Conservation (phyloP, 768 basidiomycete species). For the Suillus cothurnatus region DNA sequence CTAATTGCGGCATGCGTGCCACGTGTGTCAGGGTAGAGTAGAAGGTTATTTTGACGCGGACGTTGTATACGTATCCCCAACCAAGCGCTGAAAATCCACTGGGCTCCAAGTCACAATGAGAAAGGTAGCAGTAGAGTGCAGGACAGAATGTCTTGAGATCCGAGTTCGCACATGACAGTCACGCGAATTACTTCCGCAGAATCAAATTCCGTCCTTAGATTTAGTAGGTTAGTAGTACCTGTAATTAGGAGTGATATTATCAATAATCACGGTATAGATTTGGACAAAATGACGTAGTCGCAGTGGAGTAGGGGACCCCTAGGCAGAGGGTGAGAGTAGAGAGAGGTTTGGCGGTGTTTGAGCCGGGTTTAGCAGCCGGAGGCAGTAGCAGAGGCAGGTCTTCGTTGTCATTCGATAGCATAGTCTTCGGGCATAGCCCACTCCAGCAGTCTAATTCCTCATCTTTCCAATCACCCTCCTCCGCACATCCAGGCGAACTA, state of each 20-base stretch:
- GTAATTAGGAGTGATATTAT: background rate
- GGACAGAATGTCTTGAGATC: background rate
- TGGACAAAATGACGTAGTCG: slow-evolving; percentile 46
- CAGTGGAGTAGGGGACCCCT: too few relatives aligned
- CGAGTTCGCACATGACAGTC: background rate
- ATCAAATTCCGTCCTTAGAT: background rate
- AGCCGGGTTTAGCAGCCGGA: too few relatives aligned
- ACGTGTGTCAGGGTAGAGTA: background rate
- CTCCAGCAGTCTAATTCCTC: slow-evolving; percentile 23
- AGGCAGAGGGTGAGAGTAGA: too few relatives aligned
- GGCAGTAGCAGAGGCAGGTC: too few relatives aligned
- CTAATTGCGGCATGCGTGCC: background rate
- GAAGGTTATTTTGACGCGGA: background rate
- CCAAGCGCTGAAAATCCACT: background rate
- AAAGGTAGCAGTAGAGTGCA: background rate
- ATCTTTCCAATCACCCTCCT: slow-evolving; percentile 29
- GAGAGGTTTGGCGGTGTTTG: too few relatives aligned
- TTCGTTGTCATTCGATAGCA: too few relatives aligned
- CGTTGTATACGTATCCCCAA: background rate
- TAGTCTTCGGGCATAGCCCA: too few relatives aligned
- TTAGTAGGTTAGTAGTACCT: background rate
- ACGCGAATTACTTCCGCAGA: background rate
- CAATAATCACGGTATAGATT: slow-evolving; percentile 15
- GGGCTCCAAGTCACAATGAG: background rate
- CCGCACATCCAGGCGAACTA: slow-evolving; percentile 48